Conservation (phyloP, 129 eudicot species). For the Chrysanthemum seticuspe region DNA sequence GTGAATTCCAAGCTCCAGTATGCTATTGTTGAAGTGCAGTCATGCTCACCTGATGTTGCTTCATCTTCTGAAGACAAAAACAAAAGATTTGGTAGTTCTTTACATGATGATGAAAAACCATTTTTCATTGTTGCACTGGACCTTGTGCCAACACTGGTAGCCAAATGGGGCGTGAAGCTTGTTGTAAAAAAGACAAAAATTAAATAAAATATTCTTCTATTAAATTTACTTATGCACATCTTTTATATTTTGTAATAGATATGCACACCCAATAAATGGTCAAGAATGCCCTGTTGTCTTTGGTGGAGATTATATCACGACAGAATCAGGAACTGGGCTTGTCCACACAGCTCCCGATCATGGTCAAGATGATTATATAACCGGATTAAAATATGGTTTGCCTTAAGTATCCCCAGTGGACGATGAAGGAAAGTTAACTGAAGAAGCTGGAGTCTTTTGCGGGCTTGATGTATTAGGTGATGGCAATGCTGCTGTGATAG, state of each 20-base stretch:
- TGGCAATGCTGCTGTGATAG: conserved; percentile 88
- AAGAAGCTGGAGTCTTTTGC: conserved; percentile 78
- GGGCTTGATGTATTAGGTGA: conserved; percentile 89
- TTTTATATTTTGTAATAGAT: conserved; percentile 37
- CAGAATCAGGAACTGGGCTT: conserved; percentile 97
- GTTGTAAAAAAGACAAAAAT: too few relatives aligned
- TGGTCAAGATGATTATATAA: conserved; percentile 87
- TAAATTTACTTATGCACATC: conserved; percentile 5
- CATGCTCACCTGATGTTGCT: conserved; percentile 40
- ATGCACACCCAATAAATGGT: conserved; percentile 68
- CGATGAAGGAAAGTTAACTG: conserved; percentile 84
- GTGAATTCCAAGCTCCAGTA: too few relatives aligned
- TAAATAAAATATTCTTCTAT: not conserved
- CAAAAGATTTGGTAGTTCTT: conserved; percentile 55
- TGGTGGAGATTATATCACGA: conserved; percentile 96
- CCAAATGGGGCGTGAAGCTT: conserved; percentile 55
- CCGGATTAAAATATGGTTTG: conserved; percentile 86
- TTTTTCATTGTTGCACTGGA: conserved; percentile 75
- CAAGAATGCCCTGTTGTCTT: conserved; percentile 90
- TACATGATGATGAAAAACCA: conserved; percentile 48
- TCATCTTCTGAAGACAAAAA: conserved; percentile 53
- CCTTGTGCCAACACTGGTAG: conserved; percentile 73
- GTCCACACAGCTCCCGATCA: conserved; percentile 99
- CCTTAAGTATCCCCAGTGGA: conserved; percentile 88
- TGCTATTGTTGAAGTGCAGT: conserved; percentile 31